A percentile compares a stretch with the other conserved stretches of the same genome.
Conservation (phyloP, 148 eudicot genomes). For the Persicaria maculosa region DNA sequence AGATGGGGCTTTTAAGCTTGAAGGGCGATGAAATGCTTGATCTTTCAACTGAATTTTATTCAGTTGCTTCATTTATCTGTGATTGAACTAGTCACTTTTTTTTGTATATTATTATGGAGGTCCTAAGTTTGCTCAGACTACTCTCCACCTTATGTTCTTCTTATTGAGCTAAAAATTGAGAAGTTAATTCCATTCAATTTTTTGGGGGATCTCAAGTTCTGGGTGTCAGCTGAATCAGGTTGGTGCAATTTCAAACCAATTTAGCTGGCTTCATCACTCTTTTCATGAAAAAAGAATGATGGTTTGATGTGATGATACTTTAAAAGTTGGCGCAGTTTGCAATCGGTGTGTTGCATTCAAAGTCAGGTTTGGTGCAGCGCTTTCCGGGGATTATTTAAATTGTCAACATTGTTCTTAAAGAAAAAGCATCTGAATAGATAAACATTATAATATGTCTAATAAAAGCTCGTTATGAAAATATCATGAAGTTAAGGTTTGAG, state of each 20-base stretch:
- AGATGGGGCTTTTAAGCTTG: background rate
- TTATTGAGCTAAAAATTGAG: background rate
- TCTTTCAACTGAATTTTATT: background rate
- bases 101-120: too few relatives aligned
- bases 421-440: background rate
- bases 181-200: background rate
- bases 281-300: too few relatives aligned
- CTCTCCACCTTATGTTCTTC: too few relatives aligned
- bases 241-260: background rate
- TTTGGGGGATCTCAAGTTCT: background rate
- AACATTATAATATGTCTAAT: background rate
- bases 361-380: background rate
- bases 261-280: background rate
- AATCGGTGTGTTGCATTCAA: background rate
- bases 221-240: background rate
- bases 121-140: too few relatives aligned
- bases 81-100: background rate
- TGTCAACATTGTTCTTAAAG: background rate
- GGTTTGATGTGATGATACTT: background rate
- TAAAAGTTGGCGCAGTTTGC: background rate
- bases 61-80: background rate
- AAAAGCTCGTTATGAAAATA: background rate
- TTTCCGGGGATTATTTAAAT: background rate
- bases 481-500: background rate
- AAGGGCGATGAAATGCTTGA: background rate